These are phyloP conservation scores for Diaporthe sp. DNA, from an alignment of 2,329 filamentous ascomycete genomes.

Conservation along the genomic window DNA sequence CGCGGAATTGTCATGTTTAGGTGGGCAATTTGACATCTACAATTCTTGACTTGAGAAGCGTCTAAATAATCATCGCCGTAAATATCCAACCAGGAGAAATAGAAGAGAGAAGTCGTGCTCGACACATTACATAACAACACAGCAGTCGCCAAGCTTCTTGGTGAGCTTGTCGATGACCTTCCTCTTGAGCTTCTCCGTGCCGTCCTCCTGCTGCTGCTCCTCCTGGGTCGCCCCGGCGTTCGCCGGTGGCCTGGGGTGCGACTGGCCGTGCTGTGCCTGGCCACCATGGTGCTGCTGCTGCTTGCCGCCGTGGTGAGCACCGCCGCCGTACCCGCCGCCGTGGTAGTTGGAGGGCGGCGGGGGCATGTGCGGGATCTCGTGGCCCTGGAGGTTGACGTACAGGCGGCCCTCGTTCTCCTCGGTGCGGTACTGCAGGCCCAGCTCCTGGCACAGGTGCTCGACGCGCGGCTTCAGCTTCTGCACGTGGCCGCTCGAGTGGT, in stretches of 20 bases:
- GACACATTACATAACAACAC: conserved; percentile 72
- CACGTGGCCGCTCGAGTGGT: conserved; percentile 83
- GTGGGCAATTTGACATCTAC: neutral
- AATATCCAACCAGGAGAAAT: neutral
- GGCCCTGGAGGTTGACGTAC: conserved; percentile 86
- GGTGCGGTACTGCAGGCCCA: conserved; percentile 84
- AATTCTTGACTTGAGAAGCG: neutral
- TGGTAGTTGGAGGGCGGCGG: conserved; percentile 61
- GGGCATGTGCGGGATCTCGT: conserved; percentile 58
- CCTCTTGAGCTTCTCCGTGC: conserved; percentile 69
- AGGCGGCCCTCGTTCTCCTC: conserved; percentile 93
- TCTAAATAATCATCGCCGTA: neutral
- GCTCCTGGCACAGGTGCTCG: conserved; percentile 84
- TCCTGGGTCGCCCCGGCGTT: conserved; percentile 49
- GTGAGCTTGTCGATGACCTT: conserved; percentile 70
- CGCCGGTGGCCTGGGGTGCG: conserved; percentile 43
- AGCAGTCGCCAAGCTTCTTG: conserved; percentile 67
- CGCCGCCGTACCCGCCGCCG: conserved; percentile 46
- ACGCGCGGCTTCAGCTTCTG: conserved; percentile 97
- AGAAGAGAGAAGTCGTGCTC: neutral
- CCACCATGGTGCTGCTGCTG: conserved; percentile 56
- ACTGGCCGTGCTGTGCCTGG: conserved; percentile 58
- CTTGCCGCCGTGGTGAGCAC: conserved; percentile 48
- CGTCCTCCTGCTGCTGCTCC: conserved; percentile 57
- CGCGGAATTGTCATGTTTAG: neutral